Percentiles rank a stretch among this genome's conserved stretches.
These are phyloP conservation scores for Penicillium argentinense DNA, from an alignment of 495 filamentous ascomycete species.

Conservation along the genomic window DNA sequence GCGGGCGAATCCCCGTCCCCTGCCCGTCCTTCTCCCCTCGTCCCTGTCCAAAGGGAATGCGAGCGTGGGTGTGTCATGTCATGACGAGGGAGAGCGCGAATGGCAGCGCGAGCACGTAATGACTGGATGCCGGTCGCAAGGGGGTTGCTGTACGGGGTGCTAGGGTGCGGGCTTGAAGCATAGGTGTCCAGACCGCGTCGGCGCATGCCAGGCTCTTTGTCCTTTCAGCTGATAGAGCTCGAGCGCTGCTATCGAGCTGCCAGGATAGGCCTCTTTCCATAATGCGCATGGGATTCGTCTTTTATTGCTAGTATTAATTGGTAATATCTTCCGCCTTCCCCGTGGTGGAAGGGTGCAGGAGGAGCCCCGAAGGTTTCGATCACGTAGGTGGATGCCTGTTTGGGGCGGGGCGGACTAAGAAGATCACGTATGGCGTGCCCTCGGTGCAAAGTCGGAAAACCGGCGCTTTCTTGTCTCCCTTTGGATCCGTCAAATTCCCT, in stretches of 20 bases:
- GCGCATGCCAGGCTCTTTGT: constrained; percentile 1
- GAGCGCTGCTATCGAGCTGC: no score
- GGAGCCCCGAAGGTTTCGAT: neutral
- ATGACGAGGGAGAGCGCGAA: no score
- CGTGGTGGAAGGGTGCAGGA: no score
- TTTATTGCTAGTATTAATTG: no score
- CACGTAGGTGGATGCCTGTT: neutral
- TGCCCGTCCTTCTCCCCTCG: neutral
- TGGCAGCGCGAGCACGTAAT: constrained; percentile 11
- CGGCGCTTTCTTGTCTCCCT: neutral
- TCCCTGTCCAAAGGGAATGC: neutral
- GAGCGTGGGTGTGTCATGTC: no score
- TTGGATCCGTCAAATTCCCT: no score
- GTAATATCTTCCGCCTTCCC: no score
- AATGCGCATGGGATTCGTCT: no score
- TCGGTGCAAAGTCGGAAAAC: neutral
- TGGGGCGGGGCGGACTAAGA: neutral
- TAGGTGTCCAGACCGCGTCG: neutral
- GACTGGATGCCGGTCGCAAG: constrained; percentile 6
- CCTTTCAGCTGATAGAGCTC: neutral
- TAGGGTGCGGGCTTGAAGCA: neutral
- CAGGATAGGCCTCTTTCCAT: no score
- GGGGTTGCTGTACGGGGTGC: constrained; percentile 1
- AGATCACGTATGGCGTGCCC: neutral
- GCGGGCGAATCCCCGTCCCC: constrained; percentile 7